A percentile compares a stretch with the other conserved stretches of the same genome.
These are phyloP conservation scores for Yamadazyma paraphyllophila DNA, from an alignment of 805 yeast species.

Conservation along the genomic window DNA sequence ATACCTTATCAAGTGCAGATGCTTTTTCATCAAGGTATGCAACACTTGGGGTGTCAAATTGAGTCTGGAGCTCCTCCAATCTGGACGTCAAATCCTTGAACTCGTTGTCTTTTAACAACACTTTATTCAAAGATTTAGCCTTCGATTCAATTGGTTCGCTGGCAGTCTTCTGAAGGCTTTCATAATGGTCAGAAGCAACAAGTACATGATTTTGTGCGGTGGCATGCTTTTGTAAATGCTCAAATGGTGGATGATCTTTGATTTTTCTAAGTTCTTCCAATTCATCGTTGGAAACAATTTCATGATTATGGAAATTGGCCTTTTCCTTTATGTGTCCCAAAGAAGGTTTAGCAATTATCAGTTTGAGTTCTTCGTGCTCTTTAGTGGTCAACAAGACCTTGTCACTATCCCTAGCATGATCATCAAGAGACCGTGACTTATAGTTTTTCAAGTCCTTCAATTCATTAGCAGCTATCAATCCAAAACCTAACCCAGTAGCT, in stretches of 20 bases:
- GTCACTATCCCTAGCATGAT: slow-evolving; percentile 11
- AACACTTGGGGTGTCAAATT: neutral
- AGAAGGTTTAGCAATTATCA: slow-evolving; percentile 15
- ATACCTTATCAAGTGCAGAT: slow-evolving; percentile 6
- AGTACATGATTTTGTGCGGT: slow-evolving; percentile 10
- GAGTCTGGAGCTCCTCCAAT: slow-evolving; percentile 8
- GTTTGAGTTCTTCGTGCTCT: slow-evolving; percentile 14
- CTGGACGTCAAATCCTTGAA: slow-evolving; percentile 12
- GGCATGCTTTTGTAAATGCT: slow-evolving; percentile 22
- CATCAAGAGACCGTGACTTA: slow-evolving; percentile 11
- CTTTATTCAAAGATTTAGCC: slow-evolving; percentile 2
- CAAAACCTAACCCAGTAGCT: slow-evolving; percentile 14
- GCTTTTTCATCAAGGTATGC: slow-evolving; percentile 2
- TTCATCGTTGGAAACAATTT: slow-evolving; percentile 16
- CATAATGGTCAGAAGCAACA: slow-evolving; percentile 17
- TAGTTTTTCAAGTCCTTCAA: slow-evolving; percentile 8
- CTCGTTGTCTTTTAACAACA: slow-evolving; percentile 3
- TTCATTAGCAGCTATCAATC: slow-evolving; percentile 10
- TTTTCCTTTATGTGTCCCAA: slow-evolving; percentile 21
- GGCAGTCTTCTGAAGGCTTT: slow-evolving; percentile 7
- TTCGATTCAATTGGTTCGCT: slow-evolving; percentile 14
- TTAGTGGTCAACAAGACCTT: slow-evolving; percentile 15
- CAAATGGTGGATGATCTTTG: slow-evolving; percentile 23
- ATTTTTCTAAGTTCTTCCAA: slow-evolving; percentile 29
- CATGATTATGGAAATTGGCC: slow-evolving; percentile 11